Percentiles rank a stretch among this genome's conserved stretches.
These are phyloP conservation scores for Leishmania amazonensis DNA, from an alignment of 208 protist species.

Conservation along the genomic window DNA sequence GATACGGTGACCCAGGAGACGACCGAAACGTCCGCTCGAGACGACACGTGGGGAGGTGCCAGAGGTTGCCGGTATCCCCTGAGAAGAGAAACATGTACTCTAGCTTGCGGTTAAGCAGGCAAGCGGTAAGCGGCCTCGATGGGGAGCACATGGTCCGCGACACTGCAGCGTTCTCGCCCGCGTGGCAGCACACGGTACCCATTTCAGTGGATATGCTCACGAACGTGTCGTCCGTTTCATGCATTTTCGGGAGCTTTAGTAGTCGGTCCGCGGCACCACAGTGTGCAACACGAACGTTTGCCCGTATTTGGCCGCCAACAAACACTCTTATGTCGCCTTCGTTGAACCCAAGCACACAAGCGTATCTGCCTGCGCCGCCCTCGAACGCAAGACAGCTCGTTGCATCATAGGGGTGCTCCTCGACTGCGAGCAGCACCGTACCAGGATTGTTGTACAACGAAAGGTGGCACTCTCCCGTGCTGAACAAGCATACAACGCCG, in stretches of 20 bases:
- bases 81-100: slow-evolving; percentile 70
- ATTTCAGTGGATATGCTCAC: slow-evolving; percentile 57
- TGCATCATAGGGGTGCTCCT: slow-evolving; percentile 37
- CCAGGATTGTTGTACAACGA: slow-evolving; percentile 24
- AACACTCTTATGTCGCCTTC: slow-evolving; percentile 56
- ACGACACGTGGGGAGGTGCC: slow-evolving; percentile 80
- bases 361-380: not conserved
- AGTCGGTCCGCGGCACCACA: slow-evolving; percentile 43
- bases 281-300: slow-evolving; percentile 38
- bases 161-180: slow-evolving; percentile 44
- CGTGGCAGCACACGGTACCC: slow-evolving; percentile 73
- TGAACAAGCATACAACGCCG: slow-evolving; percentile 33
- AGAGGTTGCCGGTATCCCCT: slow-evolving; percentile 58
- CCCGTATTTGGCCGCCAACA: slow-evolving; percentile 16
- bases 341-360: slow-evolving; percentile 44
- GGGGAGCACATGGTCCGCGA: slow-evolving; percentile 60
- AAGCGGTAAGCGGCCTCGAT: slow-evolving; percentile 60
- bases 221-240: slow-evolving; percentile 50
- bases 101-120: slow-evolving; percentile 45
- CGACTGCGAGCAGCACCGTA: slow-evolving; percentile 27
- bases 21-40: slow-evolving; percentile 60
- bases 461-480: slow-evolving; percentile 38
- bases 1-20: slow-evolving; percentile 1
- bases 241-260: slow-evolving; percentile 27
- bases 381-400: slow-evolving; percentile 47